Evolutionary conservation across 805 yeast genomes (phyloP), one percentile per base, ranked within the genome.

Genomic region (Saturnispora ahearnii): DNA sequence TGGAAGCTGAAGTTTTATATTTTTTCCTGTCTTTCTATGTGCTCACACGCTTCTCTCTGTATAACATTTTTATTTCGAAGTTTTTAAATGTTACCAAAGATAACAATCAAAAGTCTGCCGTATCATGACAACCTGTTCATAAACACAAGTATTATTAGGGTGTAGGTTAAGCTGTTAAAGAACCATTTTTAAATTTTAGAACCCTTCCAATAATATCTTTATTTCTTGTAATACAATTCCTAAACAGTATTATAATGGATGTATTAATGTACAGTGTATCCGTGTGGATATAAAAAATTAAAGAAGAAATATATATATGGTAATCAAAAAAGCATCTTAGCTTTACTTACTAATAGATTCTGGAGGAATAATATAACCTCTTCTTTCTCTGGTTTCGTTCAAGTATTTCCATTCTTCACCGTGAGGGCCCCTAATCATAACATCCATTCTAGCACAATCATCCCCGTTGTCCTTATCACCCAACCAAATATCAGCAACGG

Each of bases 401-500:
- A 63, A 40, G 38, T 52, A 55, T 15, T 54, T 41, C 71, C 71
- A 67, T 30, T 49, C 53, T 13, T 50, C 40, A 29, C 72, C 71
- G 9, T 52, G 45, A 2, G 64, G 65, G 11, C 71, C 72, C 44
- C 72, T 56, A 18, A 67, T 57, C 72, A 67, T 67, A 30, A 67
- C 63, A 52, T 67, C 72, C 71, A 67, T 65, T 44, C 70, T 58
- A 7, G 68, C 70, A n/a, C 54, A 53, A 52, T 64, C 69, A 13
- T 28, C 53, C 29, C 58, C 52, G 50, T 59, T 58, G 34, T 63
- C 51, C 42, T 53, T 54, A 46, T 67, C 67, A 10, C 68, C 68
- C 18, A 77, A 64, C 59, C 72, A 62, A 34, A 77, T 77, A 55
- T 77, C 78, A 51, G 72, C 71, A 46, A 72, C 75, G 26, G 72